Evolutionary conservation across 2,329 filamentous ascomycete species (phyloP).

Genomic region (Fusarium odoratissimum): DNA sequence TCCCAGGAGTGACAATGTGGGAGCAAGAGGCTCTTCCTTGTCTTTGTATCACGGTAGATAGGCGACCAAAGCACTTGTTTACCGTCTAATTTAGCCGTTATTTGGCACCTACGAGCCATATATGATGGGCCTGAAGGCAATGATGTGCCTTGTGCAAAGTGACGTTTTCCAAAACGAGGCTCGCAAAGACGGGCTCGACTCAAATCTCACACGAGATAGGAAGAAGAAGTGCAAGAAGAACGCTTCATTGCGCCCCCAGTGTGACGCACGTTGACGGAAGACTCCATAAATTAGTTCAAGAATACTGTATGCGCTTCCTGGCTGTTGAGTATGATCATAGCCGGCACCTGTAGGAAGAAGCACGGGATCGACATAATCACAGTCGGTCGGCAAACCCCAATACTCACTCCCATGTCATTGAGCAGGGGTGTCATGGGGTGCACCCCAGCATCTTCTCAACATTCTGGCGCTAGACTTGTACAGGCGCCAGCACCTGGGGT

Average conservation of each 20-base stretch:
- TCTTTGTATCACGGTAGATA: neutral
- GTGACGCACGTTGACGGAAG: neutral
- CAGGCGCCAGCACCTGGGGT: neutral
- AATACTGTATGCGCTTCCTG: neutral
- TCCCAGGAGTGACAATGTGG: neutral
- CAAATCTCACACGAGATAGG: neutral
- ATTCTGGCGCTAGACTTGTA: neutral
- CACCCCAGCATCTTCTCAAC: neutral
- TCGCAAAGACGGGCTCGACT: neutral
- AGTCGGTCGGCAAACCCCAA: neutral
- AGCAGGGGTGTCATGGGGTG: neutral
- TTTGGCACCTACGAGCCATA: neutral
- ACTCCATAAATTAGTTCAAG: neutral
- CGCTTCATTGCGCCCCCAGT: neutral
- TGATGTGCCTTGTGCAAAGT: neutral
- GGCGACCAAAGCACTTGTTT: neutral
- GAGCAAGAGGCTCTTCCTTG: neutral
- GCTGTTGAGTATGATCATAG: neutral
- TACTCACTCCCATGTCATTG: neutral
- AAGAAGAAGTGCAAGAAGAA: neutral
- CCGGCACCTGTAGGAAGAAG: neutral
- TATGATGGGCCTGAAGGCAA: neutral
- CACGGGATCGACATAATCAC: neutral
- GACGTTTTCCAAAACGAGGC: neutral
- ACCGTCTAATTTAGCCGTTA: neutral